These are phyloP conservation scores for Penicillium hordei DNA, from an alignment of 2,329 filamentous ascomycete genomes.

Conservation along the genomic window DNA sequence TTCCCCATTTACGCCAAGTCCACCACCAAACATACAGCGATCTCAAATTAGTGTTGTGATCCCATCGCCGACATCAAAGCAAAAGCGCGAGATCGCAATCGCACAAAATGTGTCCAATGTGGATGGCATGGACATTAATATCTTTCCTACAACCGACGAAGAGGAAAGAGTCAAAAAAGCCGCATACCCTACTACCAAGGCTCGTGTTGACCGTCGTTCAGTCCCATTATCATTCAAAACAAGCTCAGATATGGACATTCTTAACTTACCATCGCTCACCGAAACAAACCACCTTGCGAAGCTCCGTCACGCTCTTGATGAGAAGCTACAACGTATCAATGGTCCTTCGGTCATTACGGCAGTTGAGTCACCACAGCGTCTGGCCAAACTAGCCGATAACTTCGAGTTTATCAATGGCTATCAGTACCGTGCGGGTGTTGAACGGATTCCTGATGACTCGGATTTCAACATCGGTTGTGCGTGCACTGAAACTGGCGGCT, in stretches of 20 bases:
- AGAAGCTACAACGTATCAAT: slow-evolving; percentile 12
- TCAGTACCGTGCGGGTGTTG: slow-evolving; percentile 35
- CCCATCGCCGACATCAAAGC: neutral
- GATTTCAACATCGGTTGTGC: slow-evolving; percentile 29
- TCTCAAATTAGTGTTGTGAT: slow-evolving; percentile 6
- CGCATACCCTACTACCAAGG: neutral
- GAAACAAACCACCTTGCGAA: neutral
- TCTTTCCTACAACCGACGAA: slow-evolving; percentile 1
- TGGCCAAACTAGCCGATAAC: slow-evolving; percentile 31
- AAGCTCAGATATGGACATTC: neutral
- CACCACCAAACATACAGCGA: neutral
- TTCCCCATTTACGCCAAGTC: neutral
- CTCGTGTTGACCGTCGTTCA: neutral
- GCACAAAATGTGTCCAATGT: neutral
- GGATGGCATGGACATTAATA: neutral
- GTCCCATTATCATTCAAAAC: neutral
- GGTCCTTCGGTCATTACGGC: slow-evolving; percentile 33
- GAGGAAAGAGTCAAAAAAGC: neutral
- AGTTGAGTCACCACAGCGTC: slow-evolving; percentile 10
- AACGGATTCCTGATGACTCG: slow-evolving; percentile 24
- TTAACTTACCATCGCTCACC: neutral
- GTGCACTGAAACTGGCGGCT: slow-evolving; percentile 25
- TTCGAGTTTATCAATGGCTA: slow-evolving; percentile 44
- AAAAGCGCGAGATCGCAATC: neutral
- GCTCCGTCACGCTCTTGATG: slow-evolving; percentile 5